A percentile compares a stretch with the other conserved stretches of the same genome.
Conservation (phyloP, 495 filamentous ascomycete genomes). For the Neurospora sp. region DNA sequence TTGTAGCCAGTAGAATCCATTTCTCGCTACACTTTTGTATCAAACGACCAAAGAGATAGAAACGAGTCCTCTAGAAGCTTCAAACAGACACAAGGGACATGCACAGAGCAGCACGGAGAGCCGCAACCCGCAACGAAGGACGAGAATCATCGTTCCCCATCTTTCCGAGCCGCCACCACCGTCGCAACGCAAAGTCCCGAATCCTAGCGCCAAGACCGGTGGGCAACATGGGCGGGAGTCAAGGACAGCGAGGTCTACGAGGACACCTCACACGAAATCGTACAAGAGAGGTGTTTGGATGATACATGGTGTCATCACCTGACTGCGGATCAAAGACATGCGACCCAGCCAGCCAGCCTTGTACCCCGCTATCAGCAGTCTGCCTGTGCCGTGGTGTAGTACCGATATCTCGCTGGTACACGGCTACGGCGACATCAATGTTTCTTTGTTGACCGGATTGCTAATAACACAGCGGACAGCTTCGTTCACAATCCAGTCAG, state of each 20-base stretch:
- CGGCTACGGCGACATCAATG: neutral
- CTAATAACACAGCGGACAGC: neutral
- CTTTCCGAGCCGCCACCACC: neutral
- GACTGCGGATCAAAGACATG: constrained; percentile 9
- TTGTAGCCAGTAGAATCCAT: neutral
- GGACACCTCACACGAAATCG: neutral
- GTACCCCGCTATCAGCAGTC: neutral
- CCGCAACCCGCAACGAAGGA: neutral
- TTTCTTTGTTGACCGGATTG: neutral
- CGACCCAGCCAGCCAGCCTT: neutral
- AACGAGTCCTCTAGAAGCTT: neutral
- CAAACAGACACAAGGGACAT: neutral
- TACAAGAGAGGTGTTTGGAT: constrained; percentile 7
- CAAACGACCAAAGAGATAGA: neutral
- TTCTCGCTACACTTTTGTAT: neutral
- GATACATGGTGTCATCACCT: constrained; percentile 23
- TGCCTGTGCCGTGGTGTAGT: neutral
- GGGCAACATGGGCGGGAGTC: neutral
- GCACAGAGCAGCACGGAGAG: neutral
- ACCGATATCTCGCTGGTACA: neutral
- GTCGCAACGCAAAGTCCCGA: neutral
- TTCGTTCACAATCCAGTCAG: neutral
- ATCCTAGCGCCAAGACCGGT: neutral
- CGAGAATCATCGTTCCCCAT: neutral
- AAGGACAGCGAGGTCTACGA: neutral